phyloP scores from a whole-genome alignment of 225 moss, liverwort and hornwort species.

The Bryum argenteum region DNA sequence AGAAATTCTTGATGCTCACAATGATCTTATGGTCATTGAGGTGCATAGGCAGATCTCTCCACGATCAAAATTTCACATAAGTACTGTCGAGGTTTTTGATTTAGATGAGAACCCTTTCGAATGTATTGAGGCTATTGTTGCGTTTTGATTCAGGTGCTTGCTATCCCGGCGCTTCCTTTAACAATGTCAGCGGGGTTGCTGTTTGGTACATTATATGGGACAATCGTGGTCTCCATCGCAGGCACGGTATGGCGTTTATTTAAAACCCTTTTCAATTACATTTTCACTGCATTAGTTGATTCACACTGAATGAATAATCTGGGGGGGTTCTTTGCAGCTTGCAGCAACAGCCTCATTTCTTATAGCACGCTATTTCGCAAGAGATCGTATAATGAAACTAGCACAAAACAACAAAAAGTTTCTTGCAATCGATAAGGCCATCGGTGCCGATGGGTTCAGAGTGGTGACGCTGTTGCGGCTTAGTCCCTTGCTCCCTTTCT shows the following conservation, averaged over 20 bases:
- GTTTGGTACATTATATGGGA: slow-evolving; percentile 82
- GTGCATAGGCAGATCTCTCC: too few species aligned
- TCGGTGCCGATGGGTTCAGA: slow-evolving; percentile 91
- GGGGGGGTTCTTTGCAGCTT: slow-evolving; percentile 51
- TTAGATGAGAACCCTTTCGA: too few species aligned
- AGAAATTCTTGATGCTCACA: too few species aligned
- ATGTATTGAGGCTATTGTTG: too few species aligned
- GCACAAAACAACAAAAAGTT: slow-evolving; percentile 81
- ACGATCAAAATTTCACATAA: too few species aligned
- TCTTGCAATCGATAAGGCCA: slow-evolving; percentile 91
- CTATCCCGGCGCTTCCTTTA: slow-evolving; percentile 91
- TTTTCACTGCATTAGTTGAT: not conserved
- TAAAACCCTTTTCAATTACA: not conserved
- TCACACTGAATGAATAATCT: not conserved
- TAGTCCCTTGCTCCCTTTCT: slow-evolving; percentile 96
- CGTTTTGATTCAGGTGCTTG: slow-evolving; percentile 64
- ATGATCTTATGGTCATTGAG: too few species aligned
- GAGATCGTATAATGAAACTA: slow-evolving; percentile 72
- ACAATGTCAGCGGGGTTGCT: slow-evolving; percentile 97
- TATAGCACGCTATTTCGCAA: slow-evolving; percentile 83
- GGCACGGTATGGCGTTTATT: slow-evolving; percentile 70
- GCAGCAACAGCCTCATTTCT: slow-evolving; percentile 87
- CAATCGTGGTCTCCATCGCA: slow-evolving; percentile 80
- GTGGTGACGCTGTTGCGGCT: slow-evolving; percentile 91
- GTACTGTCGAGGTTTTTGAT: too few species aligned